Percentiles rank a stretch among this genome's conserved stretches.
Conservation (phyloP, 768 basidiomycete species). For the Mycena amicta region DNA sequence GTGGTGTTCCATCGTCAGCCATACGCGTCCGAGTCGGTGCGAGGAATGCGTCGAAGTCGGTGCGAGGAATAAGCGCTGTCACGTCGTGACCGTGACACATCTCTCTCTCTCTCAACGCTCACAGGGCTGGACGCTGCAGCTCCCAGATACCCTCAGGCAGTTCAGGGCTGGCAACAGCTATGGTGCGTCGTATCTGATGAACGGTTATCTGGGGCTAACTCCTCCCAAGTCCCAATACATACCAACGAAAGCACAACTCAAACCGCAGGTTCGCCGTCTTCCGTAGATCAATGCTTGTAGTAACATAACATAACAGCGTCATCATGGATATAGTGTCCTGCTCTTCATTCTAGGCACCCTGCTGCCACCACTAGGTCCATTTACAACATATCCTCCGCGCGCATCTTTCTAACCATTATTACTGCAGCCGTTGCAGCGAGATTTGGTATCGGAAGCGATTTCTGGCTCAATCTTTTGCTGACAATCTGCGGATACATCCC, state of each 20-base stretch:
- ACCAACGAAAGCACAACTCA: slow-evolving; percentile 56
- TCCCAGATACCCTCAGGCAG: too few relatives aligned
- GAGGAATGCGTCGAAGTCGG: too few relatives aligned
- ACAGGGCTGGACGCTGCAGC: too few relatives aligned
- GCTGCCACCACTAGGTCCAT: slow-evolving; percentile 85
- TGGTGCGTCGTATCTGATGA: too few relatives aligned
- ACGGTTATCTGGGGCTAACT: neutral
- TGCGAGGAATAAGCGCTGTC: too few relatives aligned
- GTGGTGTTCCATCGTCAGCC: neutral
- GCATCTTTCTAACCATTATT: slow-evolving; percentile 3
- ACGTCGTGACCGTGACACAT: too few relatives aligned
- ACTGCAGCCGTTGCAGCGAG: slow-evolving; percentile 84
- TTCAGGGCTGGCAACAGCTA: too few relatives aligned
- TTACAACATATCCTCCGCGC: slow-evolving; percentile 1
- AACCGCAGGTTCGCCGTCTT: too few relatives aligned
- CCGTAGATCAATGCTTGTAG: too few relatives aligned
- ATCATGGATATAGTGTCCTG: slow-evolving; percentile 81
- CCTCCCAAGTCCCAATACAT: neutral
- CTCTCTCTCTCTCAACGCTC: neutral
- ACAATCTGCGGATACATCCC: slow-evolving; percentile 93
- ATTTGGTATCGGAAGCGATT: slow-evolving; percentile 89
- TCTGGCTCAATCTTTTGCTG: slow-evolving; percentile 86
- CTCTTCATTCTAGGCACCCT: slow-evolving; percentile 89
- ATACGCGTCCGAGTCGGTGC: neutral
- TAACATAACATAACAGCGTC: too few relatives aligned